Base-by-base conservation (phyloP, 2,329 filamentous ascomycete genomes). In the Podosphaera aphanis region DNA sequence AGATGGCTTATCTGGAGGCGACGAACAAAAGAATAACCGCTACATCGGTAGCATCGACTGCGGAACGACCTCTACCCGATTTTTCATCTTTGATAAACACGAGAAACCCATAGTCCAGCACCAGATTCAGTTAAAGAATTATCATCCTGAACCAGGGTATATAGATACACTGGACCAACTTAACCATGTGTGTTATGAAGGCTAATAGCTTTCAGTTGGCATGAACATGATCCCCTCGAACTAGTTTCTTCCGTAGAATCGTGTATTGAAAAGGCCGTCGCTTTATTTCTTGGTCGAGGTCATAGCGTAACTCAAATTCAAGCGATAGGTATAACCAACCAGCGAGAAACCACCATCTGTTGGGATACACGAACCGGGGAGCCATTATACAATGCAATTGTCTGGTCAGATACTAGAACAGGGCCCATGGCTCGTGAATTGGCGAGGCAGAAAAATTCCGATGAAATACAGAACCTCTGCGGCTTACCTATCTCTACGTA, bases 41-140 rank as follows among this genome's bases (percentile, higher is more conserved):
- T 93, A 83, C 57, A 78, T 93, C 49, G 85, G 84, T 49, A 83
- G 81, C 54, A 86, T 93, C 59, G 85, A 93, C 59, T 83, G 92
- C 57, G 85, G 85, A 48, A 93, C 85, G 11, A 93, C 85, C 27
- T 88, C 81, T 48, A 83, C 84, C 29, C 73, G 85, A 33, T 93
- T 93, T 63, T 72, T 93, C 54, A 86, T 94, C 58, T 93, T 93
- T 64, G 77, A 93, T 62, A 75, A 74, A 51, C 65, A 72, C 37
- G 84, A 85, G 46, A 75, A 80, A 48, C 81, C 82, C 3, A 72
- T 90, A 39, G 83, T 81, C 33, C 78, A 76, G 54, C 83, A 93
- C 60, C 85, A 93, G 63, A 76, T 86, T 52, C 83, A 92, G 60
- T 86, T 93, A 57, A 74, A 75, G 52, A 86, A 93, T 59, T 73